Evolutionary conservation across 164 flowering plant genomes (phyloP).

Genomic region (Tetracentron sinense): DNA sequence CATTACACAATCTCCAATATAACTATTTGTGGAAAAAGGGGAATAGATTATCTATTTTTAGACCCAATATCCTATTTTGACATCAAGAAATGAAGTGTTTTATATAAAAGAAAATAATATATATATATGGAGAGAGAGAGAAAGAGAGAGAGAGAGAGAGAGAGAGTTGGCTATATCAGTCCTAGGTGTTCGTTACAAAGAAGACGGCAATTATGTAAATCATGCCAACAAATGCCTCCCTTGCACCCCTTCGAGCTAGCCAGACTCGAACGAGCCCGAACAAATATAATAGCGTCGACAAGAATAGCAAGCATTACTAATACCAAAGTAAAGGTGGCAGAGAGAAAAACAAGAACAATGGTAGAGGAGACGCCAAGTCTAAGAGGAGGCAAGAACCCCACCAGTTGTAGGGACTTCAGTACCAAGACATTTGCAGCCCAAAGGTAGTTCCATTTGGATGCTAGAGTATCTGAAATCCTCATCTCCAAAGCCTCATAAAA

Average conservation of each 20-base stretch:
- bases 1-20: no score
- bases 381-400: not conserved
- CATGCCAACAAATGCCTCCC: conserved; percentile 22
- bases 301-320: conserved; percentile 11
- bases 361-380: not conserved
- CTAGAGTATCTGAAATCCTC: conserved; percentile 19
- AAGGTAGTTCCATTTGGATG: conserved; percentile 14
- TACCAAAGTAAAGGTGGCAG: conserved; percentile 8
- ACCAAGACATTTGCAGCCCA: conserved; percentile 15
- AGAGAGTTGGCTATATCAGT: no score
- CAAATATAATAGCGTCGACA: not conserved
- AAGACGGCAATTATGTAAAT: not conserved
- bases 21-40: no score
- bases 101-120: no score
- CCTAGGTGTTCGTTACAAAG: not conserved
- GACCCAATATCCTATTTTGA: no score
- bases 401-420: conserved; percentile 10
- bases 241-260: conserved; percentile 5
- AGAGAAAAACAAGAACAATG: conserved; percentile 5
- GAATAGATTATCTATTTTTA: no score
- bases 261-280: not conserved
- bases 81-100: no score
- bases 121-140: no score
- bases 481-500: not conserved
- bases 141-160: no score